Base-by-base conservation (phyloP, 768 basidiomycete species). In the Strobilomyces confusus region DNA sequence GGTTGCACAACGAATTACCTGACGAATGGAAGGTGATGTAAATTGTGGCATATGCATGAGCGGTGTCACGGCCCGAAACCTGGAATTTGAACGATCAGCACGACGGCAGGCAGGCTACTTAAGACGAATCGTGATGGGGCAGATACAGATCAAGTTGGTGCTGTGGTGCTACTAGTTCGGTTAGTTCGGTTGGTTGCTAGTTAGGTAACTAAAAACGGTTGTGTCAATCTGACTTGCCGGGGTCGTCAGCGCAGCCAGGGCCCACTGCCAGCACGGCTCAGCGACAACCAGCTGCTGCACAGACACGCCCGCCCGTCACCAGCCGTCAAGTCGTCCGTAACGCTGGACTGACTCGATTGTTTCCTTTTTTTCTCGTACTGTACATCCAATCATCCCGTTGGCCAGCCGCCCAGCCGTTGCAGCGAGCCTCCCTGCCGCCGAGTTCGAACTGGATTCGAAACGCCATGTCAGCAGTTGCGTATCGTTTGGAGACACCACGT, bases 401-500 rank as follows among this genome's bases (percentile, higher is more conserved):
- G 63, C 52, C 59, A 58, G 56, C 60, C 58, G 54, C 58, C 30
- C 41, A 41, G 43, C 38, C 47, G 32, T n/a, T 33, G 29, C 48
- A 22, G 47, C 25, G 32, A 20, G 43, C 20, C 44, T 19, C 13
- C 38, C 30, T 34, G 22, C 34, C 30, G 44, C 53, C 56, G 25
- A 34, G 59, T 64, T 69, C 68, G 68, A 69, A 60, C 68, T 71
- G 68, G 69, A 56, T 71, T 71, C 68, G 41, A 22, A 65, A 62
- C 67, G 67, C 56, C 56, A 84, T 86, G 84, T 82, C 82, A 51
- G 74, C 75, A 55, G 72, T 83, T 25, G 82, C 80, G 15, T 85
- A 87, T 72, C 79, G 79, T 58, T 73, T 89, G 42, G 80, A 88
- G 67, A 74, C 82, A 0, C 78, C 85, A 33, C 81, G 83, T 36